Evolutionary conservation across 371 early-diverging fungal genomes (phyloP).

Genomic region (Rhizopus stolonifer): DNA sequence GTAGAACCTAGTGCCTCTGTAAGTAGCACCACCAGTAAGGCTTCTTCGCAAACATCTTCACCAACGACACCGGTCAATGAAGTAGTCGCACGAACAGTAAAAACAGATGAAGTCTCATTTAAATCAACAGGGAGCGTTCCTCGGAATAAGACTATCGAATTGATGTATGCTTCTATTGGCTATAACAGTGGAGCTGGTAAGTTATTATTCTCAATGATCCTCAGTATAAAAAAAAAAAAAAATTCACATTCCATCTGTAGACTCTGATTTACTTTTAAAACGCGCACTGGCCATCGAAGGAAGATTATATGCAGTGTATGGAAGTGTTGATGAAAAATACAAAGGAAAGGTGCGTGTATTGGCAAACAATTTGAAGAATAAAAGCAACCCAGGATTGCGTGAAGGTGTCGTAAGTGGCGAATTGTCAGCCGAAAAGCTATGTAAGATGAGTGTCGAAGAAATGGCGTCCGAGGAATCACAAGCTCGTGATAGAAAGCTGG

Average conservation of each 20-base stretch:
- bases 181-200: slow-evolving; percentile 71
- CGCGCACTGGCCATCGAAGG: slow-evolving; percentile 72
- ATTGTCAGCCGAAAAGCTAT: slow-evolving; percentile 63
- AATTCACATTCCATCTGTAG: slow-evolving; percentile 42
- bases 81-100: slow-evolving; percentile 56
- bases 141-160: slow-evolving; percentile 82
- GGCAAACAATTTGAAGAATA: slow-evolving; percentile 79
- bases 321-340: slow-evolving; percentile 60
- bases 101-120: slow-evolving; percentile 61
- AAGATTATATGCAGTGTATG: slow-evolving; percentile 57
- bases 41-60: slow-evolving; percentile 27
- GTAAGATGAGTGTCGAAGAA: slow-evolving; percentile 80
- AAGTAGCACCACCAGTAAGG: background rate
- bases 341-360: slow-evolving; percentile 81
- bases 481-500: slow-evolving; percentile 67
- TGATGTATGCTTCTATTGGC: slow-evolving; percentile 83
- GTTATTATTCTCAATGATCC: too few species aligned
- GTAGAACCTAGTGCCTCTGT: too few species aligned
- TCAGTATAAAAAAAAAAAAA: too few species aligned
- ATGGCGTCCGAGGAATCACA: slow-evolving; percentile 88
- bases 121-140: slow-evolving; percentile 64
- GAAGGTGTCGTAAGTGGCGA: slow-evolving; percentile 72
- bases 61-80: slow-evolving; percentile 29
- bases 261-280: slow-evolving; percentile 59
- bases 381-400: slow-evolving; percentile 79